A percentile compares a stretch with the other conserved stretches of the same genome.
Conservation (phyloP, 495 filamentous ascomycete genomes). For the Talaromyces proteolyticus region DNA sequence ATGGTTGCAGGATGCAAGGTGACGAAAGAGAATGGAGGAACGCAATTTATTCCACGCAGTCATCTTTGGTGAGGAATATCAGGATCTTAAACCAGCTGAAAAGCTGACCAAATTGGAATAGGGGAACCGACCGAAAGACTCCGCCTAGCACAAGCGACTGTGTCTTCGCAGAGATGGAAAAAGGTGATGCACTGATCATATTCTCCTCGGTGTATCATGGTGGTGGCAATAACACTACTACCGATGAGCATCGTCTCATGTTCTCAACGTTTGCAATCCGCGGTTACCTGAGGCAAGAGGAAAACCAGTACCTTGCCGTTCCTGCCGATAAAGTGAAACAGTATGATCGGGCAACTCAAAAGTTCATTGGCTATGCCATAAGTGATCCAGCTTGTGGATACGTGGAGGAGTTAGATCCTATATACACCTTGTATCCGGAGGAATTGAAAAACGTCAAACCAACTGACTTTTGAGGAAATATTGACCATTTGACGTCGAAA, state of each 20-base stretch:
- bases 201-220: slow-evolving; percentile 27
- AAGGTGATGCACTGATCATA: slow-evolving; percentile 32
- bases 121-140: slow-evolving; percentile 8
- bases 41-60: slow-evolving; percentile 33
- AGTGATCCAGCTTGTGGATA: too few relatives aligned
- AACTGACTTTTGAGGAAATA: too few relatives aligned
- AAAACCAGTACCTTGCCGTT: slow-evolving; percentile 18
- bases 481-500: too few relatives aligned
- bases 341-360: too few relatives aligned
- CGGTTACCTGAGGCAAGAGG: slow-evolving; percentile 25
- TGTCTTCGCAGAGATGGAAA: slow-evolving; percentile 23
- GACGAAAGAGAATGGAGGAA: slow-evolving; percentile 33
- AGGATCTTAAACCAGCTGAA: too few relatives aligned
- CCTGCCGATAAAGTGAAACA: too few relatives aligned
- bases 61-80: too few relatives aligned
- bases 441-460: too few relatives aligned
- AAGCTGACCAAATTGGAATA: too few relatives aligned
- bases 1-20: slow-evolving; percentile 26
- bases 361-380: too few relatives aligned
- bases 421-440: too few relatives aligned
- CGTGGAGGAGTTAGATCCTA: too few relatives aligned
- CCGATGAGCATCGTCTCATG: slow-evolving; percentile 13
- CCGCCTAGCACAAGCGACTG: slow-evolving; percentile 13
- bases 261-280: slow-evolving; percentile 25
- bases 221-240: slow-evolving; percentile 23